Conservation (phyloP, 495 filamentous ascomycete species). For the Copromyces sp. region DNA sequence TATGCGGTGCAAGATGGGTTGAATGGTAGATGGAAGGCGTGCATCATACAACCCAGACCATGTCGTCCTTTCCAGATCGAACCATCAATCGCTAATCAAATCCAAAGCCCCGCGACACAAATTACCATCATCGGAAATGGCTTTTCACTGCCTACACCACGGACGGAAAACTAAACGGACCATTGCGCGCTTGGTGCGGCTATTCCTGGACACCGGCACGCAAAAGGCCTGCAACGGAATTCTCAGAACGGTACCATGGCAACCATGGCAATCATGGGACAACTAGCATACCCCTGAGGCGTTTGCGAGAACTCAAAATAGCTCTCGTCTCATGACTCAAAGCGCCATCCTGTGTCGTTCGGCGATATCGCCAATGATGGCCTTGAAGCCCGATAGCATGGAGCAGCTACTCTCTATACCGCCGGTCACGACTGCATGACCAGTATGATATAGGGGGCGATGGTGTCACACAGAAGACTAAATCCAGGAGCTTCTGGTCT, state of each 20-base stretch:
- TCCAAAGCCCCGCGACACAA: not conserved
- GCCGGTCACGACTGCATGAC: not conserved
- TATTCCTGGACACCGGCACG: not conserved
- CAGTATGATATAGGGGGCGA: not conserved
- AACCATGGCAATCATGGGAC: not conserved
- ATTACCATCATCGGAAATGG: not conserved
- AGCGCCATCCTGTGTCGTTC: not conserved
- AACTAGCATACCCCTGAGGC: not conserved
- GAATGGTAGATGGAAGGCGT: not conserved
- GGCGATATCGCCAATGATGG: not conserved
- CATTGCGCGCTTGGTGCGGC: not conserved
- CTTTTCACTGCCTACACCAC: not conserved
- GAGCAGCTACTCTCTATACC: not conserved
- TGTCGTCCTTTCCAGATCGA: not conserved
- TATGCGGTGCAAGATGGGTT: not conserved
- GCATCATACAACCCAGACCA: not conserved
- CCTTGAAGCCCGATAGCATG: not conserved
- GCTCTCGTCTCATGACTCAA: not conserved
- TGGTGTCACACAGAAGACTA: not conserved
- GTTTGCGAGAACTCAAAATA: not conserved
- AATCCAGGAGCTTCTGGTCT: not conserved
- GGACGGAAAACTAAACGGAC: not conserved
- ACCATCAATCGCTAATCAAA: not conserved
- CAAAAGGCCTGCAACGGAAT: not conserved
- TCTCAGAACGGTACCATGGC: not conserved